Evolutionary conservation across 208 protist genomes (phyloP).

Genomic region (Acanthamoeba divionensis): DNA sequence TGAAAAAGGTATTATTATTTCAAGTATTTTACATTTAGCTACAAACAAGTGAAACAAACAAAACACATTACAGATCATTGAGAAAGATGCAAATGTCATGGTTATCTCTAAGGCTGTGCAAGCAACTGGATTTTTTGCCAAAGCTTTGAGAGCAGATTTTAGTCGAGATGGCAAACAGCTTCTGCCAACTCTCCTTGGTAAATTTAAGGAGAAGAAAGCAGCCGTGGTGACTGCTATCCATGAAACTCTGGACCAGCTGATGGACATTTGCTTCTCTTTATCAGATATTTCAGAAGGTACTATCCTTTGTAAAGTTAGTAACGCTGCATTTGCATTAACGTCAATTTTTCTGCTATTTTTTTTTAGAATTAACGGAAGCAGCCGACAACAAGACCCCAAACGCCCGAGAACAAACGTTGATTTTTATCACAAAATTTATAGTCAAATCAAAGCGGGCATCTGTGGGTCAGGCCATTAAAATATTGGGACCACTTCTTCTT

Average conservation of each 20-base stretch:
- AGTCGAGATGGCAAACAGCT: background rate
- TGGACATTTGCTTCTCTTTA: background rate
- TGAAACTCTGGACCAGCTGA: conserved; percentile 21
- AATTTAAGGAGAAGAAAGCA: too few species aligned
- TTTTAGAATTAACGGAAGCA: background rate
- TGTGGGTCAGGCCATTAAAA: conserved; percentile 36
- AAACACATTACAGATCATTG: conserved; percentile 39
- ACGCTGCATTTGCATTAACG: too few species aligned
- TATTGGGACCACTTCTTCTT: background rate
- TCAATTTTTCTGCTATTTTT: too few species aligned
- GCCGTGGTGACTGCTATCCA: conserved; percentile 52
- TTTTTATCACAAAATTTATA: conserved; percentile 17
- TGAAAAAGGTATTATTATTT: conserved; percentile 57
- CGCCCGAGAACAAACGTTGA: background rate
- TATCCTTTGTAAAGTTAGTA: too few species aligned
- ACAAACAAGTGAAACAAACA: background rate
- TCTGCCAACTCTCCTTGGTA: conserved; percentile 21
- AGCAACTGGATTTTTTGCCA: conserved; percentile 17
- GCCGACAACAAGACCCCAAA: conserved; percentile 41
- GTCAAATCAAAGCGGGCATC: conserved; percentile 29
- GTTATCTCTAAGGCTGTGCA: conserved; percentile 44
- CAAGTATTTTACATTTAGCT: background rate
- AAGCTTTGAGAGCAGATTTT: conserved; percentile 53
- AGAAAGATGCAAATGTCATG: conserved; percentile 59
- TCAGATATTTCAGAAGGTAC: background rate